These are phyloP conservation scores for Leptographium wingfieldii DNA, from an alignment of 2,329 filamentous ascomycete genomes.

Conservation along the genomic window DNA sequence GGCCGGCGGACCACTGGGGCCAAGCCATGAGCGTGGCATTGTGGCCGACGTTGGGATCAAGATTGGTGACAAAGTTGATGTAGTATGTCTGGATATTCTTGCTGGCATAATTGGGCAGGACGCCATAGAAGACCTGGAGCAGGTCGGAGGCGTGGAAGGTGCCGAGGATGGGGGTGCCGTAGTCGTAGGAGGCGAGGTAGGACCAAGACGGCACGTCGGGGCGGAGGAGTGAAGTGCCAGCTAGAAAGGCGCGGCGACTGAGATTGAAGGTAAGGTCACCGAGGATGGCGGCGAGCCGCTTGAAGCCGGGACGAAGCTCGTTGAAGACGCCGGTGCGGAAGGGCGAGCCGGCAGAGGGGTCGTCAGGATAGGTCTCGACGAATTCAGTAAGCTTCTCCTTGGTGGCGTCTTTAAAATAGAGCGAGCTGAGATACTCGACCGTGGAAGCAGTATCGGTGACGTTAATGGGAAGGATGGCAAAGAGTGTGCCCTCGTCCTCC, in stretches of 20 bases:
- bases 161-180: conserved; percentile 60
- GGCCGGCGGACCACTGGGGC: conserved; percentile 29
- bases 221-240: conserved; percentile 28
- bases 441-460: conserved; percentile 48
- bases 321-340: conserved; percentile 58
- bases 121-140: conserved; percentile 54
- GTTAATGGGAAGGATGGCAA: conserved; percentile 56
- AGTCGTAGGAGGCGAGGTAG: conserved; percentile 61
- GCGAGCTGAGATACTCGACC: conserved; percentile 44
- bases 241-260: conserved; percentile 52
- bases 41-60: conserved; percentile 52
- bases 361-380: conserved; percentile 49
- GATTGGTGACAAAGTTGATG: conserved; percentile 55
- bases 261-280: conserved; percentile 68
- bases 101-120: conserved; percentile 49
- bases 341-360: conserved; percentile 48
- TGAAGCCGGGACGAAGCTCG: conserved; percentile 63
- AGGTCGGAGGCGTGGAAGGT: conserved; percentile 65
- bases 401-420: conserved; percentile 49
- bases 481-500: conserved; percentile 70
- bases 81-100: conserved; percentile 55
- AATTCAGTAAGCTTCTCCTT: conserved; percentile 37
- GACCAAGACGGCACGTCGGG: conserved; percentile 56
- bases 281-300: conserved; percentile 61
- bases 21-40: conserved; percentile 22